These are phyloP conservation scores for Rhizopogon salebrosus DNA, from an alignment of 768 basidiomycete species.

Conservation along the genomic window DNA sequence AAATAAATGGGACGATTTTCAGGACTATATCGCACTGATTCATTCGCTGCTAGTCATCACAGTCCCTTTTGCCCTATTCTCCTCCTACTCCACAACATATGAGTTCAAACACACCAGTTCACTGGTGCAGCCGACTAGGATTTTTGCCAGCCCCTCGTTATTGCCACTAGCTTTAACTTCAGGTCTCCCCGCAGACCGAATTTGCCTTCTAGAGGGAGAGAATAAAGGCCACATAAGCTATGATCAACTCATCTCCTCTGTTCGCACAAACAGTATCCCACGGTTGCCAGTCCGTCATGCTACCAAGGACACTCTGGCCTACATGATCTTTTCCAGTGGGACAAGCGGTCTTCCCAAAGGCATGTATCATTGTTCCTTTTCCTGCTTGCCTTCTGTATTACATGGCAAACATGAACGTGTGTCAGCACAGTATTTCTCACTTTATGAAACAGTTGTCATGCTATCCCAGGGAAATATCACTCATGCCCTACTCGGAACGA, in stretches of 20 bases:
- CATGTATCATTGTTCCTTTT: constrained; percentile 14
- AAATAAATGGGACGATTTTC: background rate
- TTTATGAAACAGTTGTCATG: constrained; percentile 34
- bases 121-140: constrained; percentile 36
- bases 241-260: constrained; percentile 33
- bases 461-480: constrained; percentile 54
- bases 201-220: constrained; percentile 41
- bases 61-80: constrained; percentile 42
- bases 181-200: constrained; percentile 29
- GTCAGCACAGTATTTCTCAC: constrained; percentile 28
- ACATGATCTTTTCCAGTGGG: constrained; percentile 65
- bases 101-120: constrained; percentile 43
- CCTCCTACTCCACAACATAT: constrained; percentile 41
- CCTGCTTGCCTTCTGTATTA: background rate
- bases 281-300: constrained; percentile 36
- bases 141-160: constrained; percentile 41
- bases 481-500: constrained; percentile 32
- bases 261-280: constrained; percentile 30
- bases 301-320: constrained; percentile 47
- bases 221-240: constrained; percentile 34
- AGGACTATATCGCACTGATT: constrained; percentile 45
- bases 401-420: background rate
- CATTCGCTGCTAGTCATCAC: constrained; percentile 38
- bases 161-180: constrained; percentile 30
- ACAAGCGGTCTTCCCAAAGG: constrained; percentile 68